Evolutionary conservation across 2,329 filamentous ascomycete genomes (phyloP).

Genomic region (Aplosporella prunicola): DNA sequence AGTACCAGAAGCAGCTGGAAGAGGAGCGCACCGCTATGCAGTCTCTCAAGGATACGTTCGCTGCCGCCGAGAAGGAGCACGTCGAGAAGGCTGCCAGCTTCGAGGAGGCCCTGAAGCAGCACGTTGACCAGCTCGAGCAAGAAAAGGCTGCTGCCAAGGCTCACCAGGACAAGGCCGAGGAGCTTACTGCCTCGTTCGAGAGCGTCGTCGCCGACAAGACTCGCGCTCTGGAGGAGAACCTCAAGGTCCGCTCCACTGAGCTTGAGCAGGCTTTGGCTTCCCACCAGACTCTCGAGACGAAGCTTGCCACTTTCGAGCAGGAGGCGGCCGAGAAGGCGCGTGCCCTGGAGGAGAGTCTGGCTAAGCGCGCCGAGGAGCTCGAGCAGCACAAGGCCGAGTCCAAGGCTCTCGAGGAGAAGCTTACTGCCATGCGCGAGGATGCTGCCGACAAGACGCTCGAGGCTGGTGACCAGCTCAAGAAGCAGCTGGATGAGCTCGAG

Average conservation of each 20-base stretch:
- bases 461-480: conserved; percentile 4
- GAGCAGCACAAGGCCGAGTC: conserved; percentile 8
- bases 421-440: conserved; percentile 4
- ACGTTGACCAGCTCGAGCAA: conserved; percentile 1
- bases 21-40: conserved; percentile 3
- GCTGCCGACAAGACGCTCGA: conserved; percentile 1
- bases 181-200: too few relatives aligned
- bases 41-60: too few relatives aligned
- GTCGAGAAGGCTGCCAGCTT: too few relatives aligned
- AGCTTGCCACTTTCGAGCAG: conserved; percentile 5
- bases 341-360: conserved; percentile 5
- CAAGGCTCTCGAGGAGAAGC: conserved; percentile 8
- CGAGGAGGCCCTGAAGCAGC: too few relatives aligned
- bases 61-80: too few relatives aligned
- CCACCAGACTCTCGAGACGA: background rate
- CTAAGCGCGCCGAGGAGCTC: conserved; percentile 5
- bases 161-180: too few relatives aligned
- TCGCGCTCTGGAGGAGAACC: too few relatives aligned
- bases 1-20: conserved; percentile 1
- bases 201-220: too few relatives aligned
- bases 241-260: conserved; percentile 1
- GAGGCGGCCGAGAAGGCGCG: conserved; percentile 5
- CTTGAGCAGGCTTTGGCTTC: conserved; percentile 1
- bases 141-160: conserved; percentile 1
- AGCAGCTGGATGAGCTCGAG: conserved; percentile 8